Evolutionary conservation across 2,329 filamentous ascomycete genomes (phyloP).

Genomic region (Penicillium verrucosum): DNA sequence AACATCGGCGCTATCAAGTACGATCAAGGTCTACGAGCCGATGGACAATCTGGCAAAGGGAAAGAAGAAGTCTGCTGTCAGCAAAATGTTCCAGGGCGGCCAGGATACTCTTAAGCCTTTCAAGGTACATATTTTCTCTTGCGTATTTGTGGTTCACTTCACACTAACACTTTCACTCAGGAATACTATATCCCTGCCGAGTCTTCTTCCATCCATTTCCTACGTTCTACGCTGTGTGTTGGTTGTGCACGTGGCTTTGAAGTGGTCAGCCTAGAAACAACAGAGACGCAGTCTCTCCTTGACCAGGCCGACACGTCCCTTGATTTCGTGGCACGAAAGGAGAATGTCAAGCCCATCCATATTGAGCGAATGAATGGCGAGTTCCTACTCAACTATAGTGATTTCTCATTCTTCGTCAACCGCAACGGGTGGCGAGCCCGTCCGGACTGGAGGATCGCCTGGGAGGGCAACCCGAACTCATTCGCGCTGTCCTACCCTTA

Average conservation of each 20-base stretch:
- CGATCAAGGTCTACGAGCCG: slow-evolving; percentile 98
- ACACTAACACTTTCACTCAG: slow-evolving; percentile 35
- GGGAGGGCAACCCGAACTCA: slow-evolving; percentile 88
- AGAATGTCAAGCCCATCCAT: slow-evolving; percentile 91
- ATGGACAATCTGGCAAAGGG: slow-evolving; percentile 91
- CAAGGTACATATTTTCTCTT: slow-evolving; percentile 53
- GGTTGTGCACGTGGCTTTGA: slow-evolving; percentile 95
- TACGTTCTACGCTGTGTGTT: slow-evolving; percentile 94
- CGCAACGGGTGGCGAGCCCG: slow-evolving; percentile 95
- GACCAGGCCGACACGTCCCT: slow-evolving; percentile 97
- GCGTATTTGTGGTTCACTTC: neutral
- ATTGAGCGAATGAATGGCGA: slow-evolving; percentile 97
- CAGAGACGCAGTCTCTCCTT: slow-evolving; percentile 95
- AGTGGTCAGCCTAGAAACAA: slow-evolving; percentile 90
- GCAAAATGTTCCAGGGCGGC: slow-evolving; percentile 90
- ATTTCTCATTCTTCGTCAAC: slow-evolving; percentile 99
- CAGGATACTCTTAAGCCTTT: slow-evolving; percentile 95
- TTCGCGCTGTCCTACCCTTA: slow-evolving; percentile 96
- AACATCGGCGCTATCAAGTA: slow-evolving; percentile 86
- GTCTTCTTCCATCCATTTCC: slow-evolving; percentile 96
- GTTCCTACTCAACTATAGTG: slow-evolving; percentile 95
- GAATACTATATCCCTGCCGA: slow-evolving; percentile 99
- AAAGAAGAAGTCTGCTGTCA: slow-evolving; percentile 92
- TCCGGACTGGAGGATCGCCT: slow-evolving; percentile 95
- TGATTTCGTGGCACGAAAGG: slow-evolving; percentile 91